Percentiles rank a stretch among this genome's conserved stretches.
phyloP scores from a whole-genome alignment of 1,284 basidiomycete genomes.

The Cutaneotrichosporon mucoides region DNA sequence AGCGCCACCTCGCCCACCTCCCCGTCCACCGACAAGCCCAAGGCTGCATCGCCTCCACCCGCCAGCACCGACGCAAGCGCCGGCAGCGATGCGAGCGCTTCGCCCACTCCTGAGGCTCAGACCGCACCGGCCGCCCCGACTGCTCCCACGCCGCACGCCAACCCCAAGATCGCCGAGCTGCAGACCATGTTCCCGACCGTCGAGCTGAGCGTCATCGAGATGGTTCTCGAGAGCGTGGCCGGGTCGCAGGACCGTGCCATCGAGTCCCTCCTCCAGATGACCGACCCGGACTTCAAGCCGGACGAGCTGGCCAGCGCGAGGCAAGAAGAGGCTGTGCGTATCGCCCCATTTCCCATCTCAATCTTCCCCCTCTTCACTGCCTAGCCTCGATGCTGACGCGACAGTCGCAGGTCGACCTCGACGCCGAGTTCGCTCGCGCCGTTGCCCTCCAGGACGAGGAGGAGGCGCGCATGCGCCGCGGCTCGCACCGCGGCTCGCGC shows the following conservation, averaged over 20 bases:
- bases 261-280: slow-evolving; percentile 46
- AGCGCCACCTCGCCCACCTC: neutral
- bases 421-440: slow-evolving; percentile 46
- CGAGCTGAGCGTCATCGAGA: slow-evolving; percentile 42
- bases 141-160: slow-evolving; percentile 12
- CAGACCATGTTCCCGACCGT: slow-evolving; percentile 44
- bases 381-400: too few relatives aligned
- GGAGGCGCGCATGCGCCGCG: slow-evolving; percentile 7
- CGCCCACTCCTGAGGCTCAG: neutral
- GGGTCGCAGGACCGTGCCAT: slow-evolving; percentile 45
- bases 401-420: slow-evolving; percentile 44
- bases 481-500: neutral
- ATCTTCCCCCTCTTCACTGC: neutral
- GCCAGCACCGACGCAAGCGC: neutral
- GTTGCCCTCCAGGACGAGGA: slow-evolving; percentile 45
- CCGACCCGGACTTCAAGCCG: slow-evolving; percentile 46
- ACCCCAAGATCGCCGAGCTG: slow-evolving; percentile 39
- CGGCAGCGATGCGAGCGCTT: neutral
- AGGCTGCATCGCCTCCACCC: neutral
- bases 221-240: slow-evolving; percentile 42
- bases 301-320: slow-evolving; percentile 15
- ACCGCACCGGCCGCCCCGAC: slow-evolving; percentile 7
- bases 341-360: neutral
- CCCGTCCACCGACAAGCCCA: neutral
- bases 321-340: neutral